These are phyloP conservation scores for Cocos nucifera DNA, from an alignment of 176 grass and related monocot genomes.

Conservation along the genomic window DNA sequence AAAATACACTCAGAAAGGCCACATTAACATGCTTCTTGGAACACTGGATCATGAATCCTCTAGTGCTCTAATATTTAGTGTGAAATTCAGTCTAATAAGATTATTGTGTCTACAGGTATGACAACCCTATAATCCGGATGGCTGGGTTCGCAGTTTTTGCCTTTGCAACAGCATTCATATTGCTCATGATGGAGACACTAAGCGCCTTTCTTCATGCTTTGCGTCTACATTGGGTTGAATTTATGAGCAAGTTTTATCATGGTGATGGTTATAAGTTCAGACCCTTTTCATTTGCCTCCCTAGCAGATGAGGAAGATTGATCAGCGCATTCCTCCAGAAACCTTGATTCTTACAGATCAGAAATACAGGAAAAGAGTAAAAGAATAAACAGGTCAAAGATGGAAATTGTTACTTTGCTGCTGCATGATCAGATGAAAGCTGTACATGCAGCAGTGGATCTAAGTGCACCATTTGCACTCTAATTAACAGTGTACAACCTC, in stretches of 20 bases:
- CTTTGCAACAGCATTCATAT: slow-evolving; percentile 98
- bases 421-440: slow-evolving; percentile 13
- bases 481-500: too few relatives aligned
- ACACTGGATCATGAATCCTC: too few relatives aligned
- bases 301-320: slow-evolving; percentile 77
- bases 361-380: slow-evolving; percentile 13
- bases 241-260: slow-evolving; percentile 96
- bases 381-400: slow-evolving; percentile 22
- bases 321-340: neutral
- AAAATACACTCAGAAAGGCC: too few relatives aligned
- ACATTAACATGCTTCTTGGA: too few relatives aligned
- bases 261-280: slow-evolving; percentile 98
- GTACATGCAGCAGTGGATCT: slow-evolving; percentile 13
- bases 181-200: slow-evolving; percentile 94
- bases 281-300: slow-evolving; percentile 79
- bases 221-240: slow-evolving; percentile 99
- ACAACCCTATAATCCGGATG: slow-evolving; percentile 48
- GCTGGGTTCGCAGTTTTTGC: slow-evolving; percentile 65
- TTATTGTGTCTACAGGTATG: slow-evolving; percentile 57
- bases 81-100: slow-evolving; percentile 7
- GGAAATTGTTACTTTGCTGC: slow-evolving; percentile 7
- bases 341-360: slow-evolving; percentile 31
- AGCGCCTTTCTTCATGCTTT: slow-evolving; percentile 95
- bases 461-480: too few relatives aligned
- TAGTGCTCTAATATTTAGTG: too few relatives aligned